Conservation (phyloP, 805 yeast genomes). For the Candida broadrunensis region DNA sequence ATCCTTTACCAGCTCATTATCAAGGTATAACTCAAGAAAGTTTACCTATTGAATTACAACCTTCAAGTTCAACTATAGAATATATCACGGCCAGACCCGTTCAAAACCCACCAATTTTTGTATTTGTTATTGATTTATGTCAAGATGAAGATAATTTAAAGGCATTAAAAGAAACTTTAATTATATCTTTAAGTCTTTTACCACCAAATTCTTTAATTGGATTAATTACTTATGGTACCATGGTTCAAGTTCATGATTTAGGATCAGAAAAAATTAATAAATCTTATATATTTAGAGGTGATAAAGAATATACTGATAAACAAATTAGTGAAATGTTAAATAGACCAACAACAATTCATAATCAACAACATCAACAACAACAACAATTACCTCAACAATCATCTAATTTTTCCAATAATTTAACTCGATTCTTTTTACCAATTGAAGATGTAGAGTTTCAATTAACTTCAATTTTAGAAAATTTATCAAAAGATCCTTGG, state of each 20-base stretch:
- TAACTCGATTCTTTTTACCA: conserved; percentile 68
- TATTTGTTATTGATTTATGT: conserved; percentile 84
- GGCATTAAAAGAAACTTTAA: conserved; percentile 77
- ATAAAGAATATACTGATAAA: conserved; percentile 76
- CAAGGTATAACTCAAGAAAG: conserved; percentile 70
- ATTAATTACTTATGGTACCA: conserved; percentile 83
- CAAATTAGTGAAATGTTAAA: conserved; percentile 55
- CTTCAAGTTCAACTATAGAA: conserved; percentile 74
- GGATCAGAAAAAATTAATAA: conserved; percentile 62
- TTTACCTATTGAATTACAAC: conserved; percentile 77
- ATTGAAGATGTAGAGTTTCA: conserved; percentile 79
- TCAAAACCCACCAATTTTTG: conserved; percentile 78
- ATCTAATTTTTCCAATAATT: conserved; percentile 27
- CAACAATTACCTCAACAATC: conserved; percentile 18
- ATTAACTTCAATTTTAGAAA: conserved; percentile 75
- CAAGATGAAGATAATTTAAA: conserved; percentile 85
- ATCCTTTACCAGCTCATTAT: conserved; percentile 80
- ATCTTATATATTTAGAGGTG: conserved; percentile 84
- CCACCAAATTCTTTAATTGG: conserved; percentile 92
- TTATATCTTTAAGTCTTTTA: conserved; percentile 69
- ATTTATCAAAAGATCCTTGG: conserved; percentile 83
- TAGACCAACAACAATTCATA: conserved; percentile 25
- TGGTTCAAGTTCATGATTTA: conserved; percentile 85
- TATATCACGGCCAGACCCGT: conserved; percentile 80
- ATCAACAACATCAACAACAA: conserved; percentile 16